Evolutionary conservation across 768 basidiomycete genomes (phyloP).

Genomic region (Calocybe indica): DNA sequence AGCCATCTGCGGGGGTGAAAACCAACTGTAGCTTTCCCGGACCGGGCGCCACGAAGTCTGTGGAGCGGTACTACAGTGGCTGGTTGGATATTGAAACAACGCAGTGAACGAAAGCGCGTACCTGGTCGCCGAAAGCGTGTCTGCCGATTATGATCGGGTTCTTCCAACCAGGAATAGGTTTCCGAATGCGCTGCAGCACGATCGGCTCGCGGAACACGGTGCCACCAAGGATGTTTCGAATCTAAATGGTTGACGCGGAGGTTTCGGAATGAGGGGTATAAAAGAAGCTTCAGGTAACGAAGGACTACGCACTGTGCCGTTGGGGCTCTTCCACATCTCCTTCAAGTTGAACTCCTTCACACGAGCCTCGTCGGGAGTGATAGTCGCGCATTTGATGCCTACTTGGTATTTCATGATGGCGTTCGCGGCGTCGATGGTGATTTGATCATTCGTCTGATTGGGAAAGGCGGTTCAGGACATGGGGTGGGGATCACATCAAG

Average conservation of each 20-base stretch:
- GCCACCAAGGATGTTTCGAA: constrained; percentile 96
- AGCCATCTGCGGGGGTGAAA: constrained; percentile 77
- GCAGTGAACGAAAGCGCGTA: constrained; percentile 16
- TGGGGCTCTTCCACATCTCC: constrained; percentile 98
- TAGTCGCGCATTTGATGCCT: constrained; percentile 98
- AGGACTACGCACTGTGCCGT: constrained; percentile 68
- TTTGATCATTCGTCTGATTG: constrained; percentile 81
- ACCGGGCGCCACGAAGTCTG: constrained; percentile 87
- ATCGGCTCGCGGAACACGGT: constrained; percentile 99
- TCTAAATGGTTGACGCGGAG: constrained; percentile 34
- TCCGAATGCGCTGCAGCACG: constrained; percentile 84
- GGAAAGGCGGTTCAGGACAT: not conserved
- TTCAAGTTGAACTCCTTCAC: constrained; percentile 97
- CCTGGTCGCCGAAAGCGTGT: constrained; percentile 97
- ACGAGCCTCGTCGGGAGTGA: constrained; percentile 96
- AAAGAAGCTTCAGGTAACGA: constrained; percentile 2
- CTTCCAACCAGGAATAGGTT: constrained; percentile 93
- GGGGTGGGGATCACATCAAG: too few species aligned
- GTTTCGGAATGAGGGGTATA: not conserved
- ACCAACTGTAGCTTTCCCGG: constrained; percentile 92
- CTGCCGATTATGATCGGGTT: constrained; percentile 96
- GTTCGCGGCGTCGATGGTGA: constrained; percentile 90
- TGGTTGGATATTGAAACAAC: not conserved
- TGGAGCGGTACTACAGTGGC: constrained; percentile 74
- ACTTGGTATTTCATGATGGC: constrained; percentile 94